Evolutionary conservation across 2,329 filamentous ascomycete genomes (phyloP).

Genomic region (Cercospora zeae-maydis): DNA sequence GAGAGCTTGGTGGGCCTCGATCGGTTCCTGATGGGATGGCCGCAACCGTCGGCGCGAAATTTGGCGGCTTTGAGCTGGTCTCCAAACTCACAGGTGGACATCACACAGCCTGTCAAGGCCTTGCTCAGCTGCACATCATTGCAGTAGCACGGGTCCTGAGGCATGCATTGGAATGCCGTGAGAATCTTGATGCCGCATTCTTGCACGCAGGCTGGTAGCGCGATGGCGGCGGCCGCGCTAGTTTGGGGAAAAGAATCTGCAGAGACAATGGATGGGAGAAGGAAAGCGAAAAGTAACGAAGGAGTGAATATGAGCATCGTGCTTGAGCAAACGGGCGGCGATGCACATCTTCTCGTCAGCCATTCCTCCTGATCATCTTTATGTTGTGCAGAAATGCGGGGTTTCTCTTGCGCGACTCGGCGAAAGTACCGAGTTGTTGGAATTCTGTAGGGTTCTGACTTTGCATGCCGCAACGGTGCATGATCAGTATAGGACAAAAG

Average conservation of each 20-base stretch:
- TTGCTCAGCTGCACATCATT: neutral
- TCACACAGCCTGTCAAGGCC: neutral
- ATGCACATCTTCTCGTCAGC: neutral
- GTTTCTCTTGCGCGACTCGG: neutral
- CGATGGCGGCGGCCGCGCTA: neutral
- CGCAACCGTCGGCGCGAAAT: neutral
- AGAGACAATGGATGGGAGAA: neutral
- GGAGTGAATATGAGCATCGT: neutral
- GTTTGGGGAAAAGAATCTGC: neutral
- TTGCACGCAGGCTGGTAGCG: neutral
- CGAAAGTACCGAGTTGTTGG: neutral
- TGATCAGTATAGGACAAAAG: neutral
- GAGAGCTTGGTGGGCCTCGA: neutral
- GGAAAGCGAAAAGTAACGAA: neutral
- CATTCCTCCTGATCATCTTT: neutral
- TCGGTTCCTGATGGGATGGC: neutral
- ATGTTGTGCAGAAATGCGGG: neutral
- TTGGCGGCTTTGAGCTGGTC: constrained; percentile 3
- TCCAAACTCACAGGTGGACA: neutral
- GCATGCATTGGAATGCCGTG: neutral
- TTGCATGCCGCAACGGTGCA: neutral
- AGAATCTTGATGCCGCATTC: constrained; percentile 4
- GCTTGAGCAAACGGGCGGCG: neutral
- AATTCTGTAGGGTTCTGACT: neutral
- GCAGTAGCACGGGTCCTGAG: constrained; percentile 8